Percentiles rank a stretch among this genome's conserved stretches.
phyloP scores from a whole-genome alignment of 345 rosid species.

The Triadica sebifera region DNA sequence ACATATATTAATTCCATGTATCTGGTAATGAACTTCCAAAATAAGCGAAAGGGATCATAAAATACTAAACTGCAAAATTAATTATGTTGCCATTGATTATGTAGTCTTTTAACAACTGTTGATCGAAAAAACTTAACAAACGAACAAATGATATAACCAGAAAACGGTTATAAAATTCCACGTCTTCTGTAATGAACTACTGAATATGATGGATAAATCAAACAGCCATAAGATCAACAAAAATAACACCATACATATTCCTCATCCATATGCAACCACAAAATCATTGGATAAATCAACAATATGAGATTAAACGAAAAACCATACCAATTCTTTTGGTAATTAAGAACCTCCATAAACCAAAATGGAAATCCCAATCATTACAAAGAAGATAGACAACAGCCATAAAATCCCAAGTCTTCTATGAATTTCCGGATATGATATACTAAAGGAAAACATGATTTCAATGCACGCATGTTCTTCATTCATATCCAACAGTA shows the following conservation, averaged over 20 bases:
- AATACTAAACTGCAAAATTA: neutral
- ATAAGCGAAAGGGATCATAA: neutral
- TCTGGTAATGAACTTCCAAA: constrained; percentile 10
- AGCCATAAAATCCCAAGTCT: constrained; percentile 1
- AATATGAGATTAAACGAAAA: neutral
- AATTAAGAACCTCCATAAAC: neutral
- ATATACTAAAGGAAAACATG: neutral
- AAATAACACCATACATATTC: neutral
- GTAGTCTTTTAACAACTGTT: neutral
- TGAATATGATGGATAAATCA: constrained; percentile 4
- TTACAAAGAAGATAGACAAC: neutral
- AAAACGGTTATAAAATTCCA: neutral
- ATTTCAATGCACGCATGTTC: constrained; percentile 4
- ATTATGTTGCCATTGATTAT: neutral
- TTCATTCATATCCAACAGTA: neutral
- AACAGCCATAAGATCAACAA: too few relatives aligned
- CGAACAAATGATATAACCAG: neutral
- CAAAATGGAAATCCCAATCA: neutral
- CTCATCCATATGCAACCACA: neutral
- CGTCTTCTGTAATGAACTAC: constrained; percentile 14
- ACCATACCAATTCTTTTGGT: neutral
- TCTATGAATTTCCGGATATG: constrained; percentile 17
- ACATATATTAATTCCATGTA: neutral
- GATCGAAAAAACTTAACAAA: constrained; percentile 9
- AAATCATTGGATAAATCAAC: neutral